A percentile compares a stretch with the other conserved stretches of the same genome.
These are phyloP conservation scores for Leccinum variabile DNA, from an alignment of 1,284 basidiomycete species.

Conservation along the genomic window DNA sequence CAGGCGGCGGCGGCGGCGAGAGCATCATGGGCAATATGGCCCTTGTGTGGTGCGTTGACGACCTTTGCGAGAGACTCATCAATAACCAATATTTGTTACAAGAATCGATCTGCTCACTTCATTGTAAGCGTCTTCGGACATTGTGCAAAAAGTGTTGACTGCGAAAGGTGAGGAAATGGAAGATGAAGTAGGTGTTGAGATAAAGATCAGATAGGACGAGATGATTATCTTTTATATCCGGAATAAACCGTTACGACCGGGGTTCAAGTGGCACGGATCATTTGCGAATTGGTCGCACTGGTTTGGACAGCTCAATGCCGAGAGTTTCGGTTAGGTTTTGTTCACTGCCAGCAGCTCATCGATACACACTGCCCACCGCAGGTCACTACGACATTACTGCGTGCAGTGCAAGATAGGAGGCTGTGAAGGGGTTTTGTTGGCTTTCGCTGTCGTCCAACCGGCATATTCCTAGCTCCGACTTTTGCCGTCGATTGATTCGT, in stretches of 20 bases:
- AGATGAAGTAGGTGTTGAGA: neutral
- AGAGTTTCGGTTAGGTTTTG: neutral
- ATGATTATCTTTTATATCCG: neutral
- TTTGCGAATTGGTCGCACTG: slow-evolving; percentile 7
- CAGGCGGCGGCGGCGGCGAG: slow-evolving; percentile 32
- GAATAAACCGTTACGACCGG: neutral
- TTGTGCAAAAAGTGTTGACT: neutral
- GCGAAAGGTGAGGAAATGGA: neutral
- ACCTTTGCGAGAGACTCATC: neutral
- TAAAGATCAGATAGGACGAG: neutral
- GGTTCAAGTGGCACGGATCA: neutral
- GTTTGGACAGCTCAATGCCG: slow-evolving; percentile 3
- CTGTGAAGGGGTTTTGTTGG: neutral
- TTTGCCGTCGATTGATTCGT: neutral
- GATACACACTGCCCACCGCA: neutral
- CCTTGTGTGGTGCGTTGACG: slow-evolving; percentile 11
- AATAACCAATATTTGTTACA: neutral
- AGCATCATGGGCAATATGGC: slow-evolving; percentile 30
- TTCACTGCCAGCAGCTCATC: neutral
- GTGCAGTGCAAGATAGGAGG: neutral
- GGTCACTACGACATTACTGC: neutral
- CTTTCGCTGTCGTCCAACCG: neutral
- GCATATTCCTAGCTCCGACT: neutral
- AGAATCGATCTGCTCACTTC: neutral
- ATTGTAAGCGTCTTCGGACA: neutral